Conservation (phyloP, 345 rosid species). For the Durio zibethinus region DNA sequence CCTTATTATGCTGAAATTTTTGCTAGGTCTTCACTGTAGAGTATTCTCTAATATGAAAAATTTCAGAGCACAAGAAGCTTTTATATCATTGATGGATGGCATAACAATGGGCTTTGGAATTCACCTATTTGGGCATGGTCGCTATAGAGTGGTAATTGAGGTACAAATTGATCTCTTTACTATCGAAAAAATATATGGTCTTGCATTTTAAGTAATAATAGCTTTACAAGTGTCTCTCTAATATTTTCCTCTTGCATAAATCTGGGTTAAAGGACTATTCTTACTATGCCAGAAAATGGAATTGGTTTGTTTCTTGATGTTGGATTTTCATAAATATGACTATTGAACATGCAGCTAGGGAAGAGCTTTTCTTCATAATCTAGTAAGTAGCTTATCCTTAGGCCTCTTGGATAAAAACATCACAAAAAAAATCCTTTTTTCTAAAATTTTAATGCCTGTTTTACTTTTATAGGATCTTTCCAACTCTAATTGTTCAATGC, state of each 20-base stretch:
- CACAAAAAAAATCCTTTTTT: too few species aligned
- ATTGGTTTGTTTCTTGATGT: constrained; percentile 97
- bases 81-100: constrained; percentile 88
- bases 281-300: constrained; percentile 97
- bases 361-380: too few species aligned
- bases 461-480: too few species aligned
- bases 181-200: constrained; percentile 3
- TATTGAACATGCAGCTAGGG: too few species aligned
- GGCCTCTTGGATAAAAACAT: too few species aligned
- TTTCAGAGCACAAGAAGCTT: constrained; percentile 78
- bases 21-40: constrained; percentile 81
- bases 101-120: constrained; percentile 92
- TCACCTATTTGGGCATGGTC: constrained; percentile 91
- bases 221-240: neutral
- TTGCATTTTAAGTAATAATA: neutral
- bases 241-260: constrained; percentile 11
- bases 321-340: constrained; percentile 83
- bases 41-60: constrained; percentile 84
- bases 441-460: too few species aligned
- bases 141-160: constrained; percentile 83
- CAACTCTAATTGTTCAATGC: too few species aligned
- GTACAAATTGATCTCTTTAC: constrained; percentile 27
- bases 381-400: too few species aligned
- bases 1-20: constrained; percentile 10
- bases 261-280: constrained; percentile 55